Evolutionary conservation across 805 yeast genomes (phyloP).

Genomic region (Suhomyces sp.): DNA sequence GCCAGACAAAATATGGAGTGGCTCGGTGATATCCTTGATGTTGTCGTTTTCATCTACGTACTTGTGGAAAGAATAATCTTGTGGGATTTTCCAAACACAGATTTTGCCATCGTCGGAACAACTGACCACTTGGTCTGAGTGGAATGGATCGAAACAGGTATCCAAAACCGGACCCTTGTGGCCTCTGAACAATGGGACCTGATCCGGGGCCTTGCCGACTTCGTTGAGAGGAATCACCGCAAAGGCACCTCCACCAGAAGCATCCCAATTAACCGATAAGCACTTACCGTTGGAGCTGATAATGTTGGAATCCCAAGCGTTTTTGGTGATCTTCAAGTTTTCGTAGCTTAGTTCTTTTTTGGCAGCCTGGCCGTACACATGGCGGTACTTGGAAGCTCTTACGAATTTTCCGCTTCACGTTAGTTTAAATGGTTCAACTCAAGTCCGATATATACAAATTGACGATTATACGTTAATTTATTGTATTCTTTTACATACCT

Average conservation of each 20-base stretch:
- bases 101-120: slow-evolving; percentile 48
- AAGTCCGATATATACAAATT: not conserved
- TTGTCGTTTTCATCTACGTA: slow-evolving; percentile 53
- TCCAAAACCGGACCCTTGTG: slow-evolving; percentile 94
- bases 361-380: slow-evolving; percentile 87
- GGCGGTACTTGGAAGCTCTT: slow-evolving; percentile 95
- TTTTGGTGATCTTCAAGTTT: slow-evolving; percentile 74
- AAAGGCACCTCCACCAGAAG: slow-evolving; percentile 97
- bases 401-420: slow-evolving; percentile 76
- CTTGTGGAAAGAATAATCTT: slow-evolving; percentile 68
- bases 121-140: slow-evolving; percentile 49
- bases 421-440: slow-evolving; percentile 5
- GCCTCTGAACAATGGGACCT: slow-evolving; percentile 90
- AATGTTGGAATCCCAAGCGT: slow-evolving; percentile 95
- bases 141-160: slow-evolving; percentile 93
- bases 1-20: slow-evolving; percentile 70
- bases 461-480: not conserved
- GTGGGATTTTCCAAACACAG: slow-evolving; percentile 85
- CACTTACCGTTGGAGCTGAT: slow-evolving; percentile 84
- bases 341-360: slow-evolving; percentile 71
- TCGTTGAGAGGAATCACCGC: slow-evolving; percentile 86
- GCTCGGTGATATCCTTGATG: slow-evolving; percentile 61
- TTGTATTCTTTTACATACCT: not conserved
- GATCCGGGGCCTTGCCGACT: slow-evolving; percentile 90
- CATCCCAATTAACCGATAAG: slow-evolving; percentile 84